A percentile compares a stretch with the other conserved stretches of the same genome.
Evolutionary conservation across 2,329 filamentous ascomycete genomes (phyloP).

Genomic region (Orbilia blumenaviensis): DNA sequence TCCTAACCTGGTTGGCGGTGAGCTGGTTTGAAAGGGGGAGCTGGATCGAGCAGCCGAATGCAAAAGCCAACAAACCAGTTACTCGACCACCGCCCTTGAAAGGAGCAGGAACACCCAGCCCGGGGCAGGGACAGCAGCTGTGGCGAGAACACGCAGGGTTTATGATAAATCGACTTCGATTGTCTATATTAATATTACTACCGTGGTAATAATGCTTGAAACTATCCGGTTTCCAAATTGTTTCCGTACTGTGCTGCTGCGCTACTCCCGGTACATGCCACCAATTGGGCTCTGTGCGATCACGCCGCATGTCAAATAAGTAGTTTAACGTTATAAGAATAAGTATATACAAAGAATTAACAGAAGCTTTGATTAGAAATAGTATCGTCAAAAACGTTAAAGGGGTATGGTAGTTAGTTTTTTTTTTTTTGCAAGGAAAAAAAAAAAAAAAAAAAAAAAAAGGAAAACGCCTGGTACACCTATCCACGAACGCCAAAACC

Average conservation of each 20-base stretch:
- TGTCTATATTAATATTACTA: too few species aligned
- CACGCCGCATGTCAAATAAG: not conserved
- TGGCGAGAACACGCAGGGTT: not conserved
- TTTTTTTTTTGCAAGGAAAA: constrained; percentile 25
- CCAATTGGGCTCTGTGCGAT: too few species aligned
- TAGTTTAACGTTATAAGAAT: not conserved
- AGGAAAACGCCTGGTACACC: constrained; percentile 5
- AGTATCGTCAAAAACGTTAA: constrained; percentile 3
- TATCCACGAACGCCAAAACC: not conserved
- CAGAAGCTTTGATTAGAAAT: not conserved
- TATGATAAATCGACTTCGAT: not conserved
- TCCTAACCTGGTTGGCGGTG: not conserved
- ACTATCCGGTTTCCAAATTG: constrained; percentile 3
- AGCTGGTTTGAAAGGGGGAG: constrained; percentile 31
- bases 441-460: constrained; percentile 1
- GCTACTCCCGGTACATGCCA: too few species aligned
- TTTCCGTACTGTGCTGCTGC: constrained; percentile 7
- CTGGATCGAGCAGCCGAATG: constrained; percentile 20
- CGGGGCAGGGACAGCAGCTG: constrained; percentile 11
- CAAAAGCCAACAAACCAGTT: constrained; percentile 17
- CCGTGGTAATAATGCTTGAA: not conserved
- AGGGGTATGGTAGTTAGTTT: not conserved
- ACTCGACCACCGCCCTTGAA: not conserved
- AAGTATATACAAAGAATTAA: constrained; percentile 25
- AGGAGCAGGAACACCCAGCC: constrained; percentile 20